Evolutionary conservation across 192 early-diverging fungal species (phyloP).

Genomic region (Gamsiella multidivaricata): DNA sequence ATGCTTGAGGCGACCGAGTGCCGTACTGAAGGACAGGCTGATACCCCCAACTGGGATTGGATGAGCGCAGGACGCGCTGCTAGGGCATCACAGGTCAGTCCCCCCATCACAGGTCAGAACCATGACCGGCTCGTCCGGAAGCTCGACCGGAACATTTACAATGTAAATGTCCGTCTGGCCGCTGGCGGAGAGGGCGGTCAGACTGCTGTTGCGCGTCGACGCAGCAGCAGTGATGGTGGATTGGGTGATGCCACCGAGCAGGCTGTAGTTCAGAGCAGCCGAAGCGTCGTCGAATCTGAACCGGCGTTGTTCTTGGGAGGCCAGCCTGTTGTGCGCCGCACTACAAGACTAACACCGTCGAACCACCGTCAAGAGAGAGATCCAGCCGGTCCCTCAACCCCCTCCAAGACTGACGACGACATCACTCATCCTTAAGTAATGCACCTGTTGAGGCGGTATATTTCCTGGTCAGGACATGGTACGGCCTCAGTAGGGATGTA

Average conservation of each 20-base stretch:
- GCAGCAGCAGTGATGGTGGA: conserved; percentile 10
- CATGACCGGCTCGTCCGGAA: conserved; percentile 11
- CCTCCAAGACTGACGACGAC: conserved; percentile 5
- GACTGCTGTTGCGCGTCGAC: conserved; percentile 16
- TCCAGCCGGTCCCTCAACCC: background rate
- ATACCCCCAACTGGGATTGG: background rate
- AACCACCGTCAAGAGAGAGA: conserved; percentile 31
- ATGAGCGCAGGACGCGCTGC: no score
- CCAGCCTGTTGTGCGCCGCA: conserved; percentile 62
- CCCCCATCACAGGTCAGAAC: background rate
- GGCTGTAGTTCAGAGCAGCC: conserved; percentile 55
- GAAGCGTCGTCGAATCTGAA: conserved; percentile 50
- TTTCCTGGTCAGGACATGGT: background rate
- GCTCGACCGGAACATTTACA: background rate
- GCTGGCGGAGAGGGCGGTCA: conserved; percentile 9
- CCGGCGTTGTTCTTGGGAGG: conserved; percentile 48
- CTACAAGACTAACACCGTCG: conserved; percentile 16
- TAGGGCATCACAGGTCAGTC: no score
- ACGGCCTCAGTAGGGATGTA: background rate
- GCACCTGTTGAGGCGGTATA: background rate
- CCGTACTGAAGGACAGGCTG: background rate
- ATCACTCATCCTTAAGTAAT: conserved; percentile 15
- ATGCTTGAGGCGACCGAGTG: no score
- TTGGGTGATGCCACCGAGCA: conserved; percentile 27
- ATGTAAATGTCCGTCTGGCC: background rate